Percentiles rank a stretch among this genome's conserved stretches.
Evolutionary conservation across 305 asterid species (phyloP).

Genomic region (Ajuga reptans): DNA sequence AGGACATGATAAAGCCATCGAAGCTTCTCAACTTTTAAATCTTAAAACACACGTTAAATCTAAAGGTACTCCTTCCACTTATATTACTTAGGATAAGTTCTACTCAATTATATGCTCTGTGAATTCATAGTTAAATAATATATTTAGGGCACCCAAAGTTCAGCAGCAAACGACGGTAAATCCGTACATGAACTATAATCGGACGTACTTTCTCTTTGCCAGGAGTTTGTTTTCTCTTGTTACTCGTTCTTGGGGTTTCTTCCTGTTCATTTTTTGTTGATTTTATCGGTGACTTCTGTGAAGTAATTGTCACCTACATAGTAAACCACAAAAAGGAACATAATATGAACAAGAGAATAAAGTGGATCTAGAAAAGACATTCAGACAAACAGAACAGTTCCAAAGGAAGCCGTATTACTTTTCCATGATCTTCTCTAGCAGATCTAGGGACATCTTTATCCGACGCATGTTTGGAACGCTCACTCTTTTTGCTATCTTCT

Average conservation of each 20-base stretch:
- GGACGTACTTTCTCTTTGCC: constrained; percentile 52
- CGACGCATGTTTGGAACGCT: constrained; percentile 37
- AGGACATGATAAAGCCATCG: background rate
- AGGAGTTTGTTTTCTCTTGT: constrained; percentile 59
- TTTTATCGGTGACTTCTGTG: constrained; percentile 46
- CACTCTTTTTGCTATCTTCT: constrained; percentile 43
- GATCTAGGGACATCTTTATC: constrained; percentile 39
- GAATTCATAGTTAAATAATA: background rate
- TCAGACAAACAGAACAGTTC: constrained; percentile 9
- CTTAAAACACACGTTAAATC: background rate
- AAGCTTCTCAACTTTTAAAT: background rate
- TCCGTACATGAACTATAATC: background rate
- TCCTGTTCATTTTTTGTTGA: constrained; percentile 44
- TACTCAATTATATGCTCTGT: background rate
- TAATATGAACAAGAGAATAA: constrained; percentile 11
- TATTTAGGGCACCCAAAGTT: background rate
- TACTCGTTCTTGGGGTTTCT: constrained; percentile 42
- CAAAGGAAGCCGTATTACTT: constrained; percentile 31
- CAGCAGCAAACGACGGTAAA: constrained; percentile 9
- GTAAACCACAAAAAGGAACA: constrained; percentile 21
- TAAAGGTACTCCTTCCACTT: background rate
- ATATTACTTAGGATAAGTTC: background rate
- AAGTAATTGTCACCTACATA: constrained; percentile 37
- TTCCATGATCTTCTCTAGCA: constrained; percentile 37
- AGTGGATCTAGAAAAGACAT: constrained; percentile 6